Evolutionary conservation across 495 filamentous ascomycete species (phyloP).

Genomic region (Tricharina praecox): DNA sequence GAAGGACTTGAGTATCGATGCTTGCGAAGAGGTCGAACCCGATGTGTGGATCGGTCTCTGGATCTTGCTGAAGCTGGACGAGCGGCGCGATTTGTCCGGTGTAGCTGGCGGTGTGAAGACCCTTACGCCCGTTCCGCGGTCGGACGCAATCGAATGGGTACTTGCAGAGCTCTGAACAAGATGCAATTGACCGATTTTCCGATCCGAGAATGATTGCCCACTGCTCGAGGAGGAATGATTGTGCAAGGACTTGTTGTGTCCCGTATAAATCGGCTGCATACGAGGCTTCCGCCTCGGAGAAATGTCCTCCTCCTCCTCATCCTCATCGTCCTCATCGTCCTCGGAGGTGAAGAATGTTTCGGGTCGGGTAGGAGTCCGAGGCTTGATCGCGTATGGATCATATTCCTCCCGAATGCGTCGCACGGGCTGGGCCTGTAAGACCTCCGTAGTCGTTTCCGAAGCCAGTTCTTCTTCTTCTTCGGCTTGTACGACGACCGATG

Average conservation of each 20-base stretch:
- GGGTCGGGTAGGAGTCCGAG: not conserved
- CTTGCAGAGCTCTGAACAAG: conserved; percentile 20
- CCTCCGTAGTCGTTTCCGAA: no score
- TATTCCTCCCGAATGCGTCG: not conserved
- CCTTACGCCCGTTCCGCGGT: conserved; percentile 14
- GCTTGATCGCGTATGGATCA: not conserved
- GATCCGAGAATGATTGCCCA: conserved; percentile 23
- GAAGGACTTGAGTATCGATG: conserved; percentile 37
- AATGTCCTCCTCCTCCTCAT: not conserved
- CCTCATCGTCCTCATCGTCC: no score
- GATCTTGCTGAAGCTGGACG: conserved; percentile 28
- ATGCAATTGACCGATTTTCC: conserved; percentile 24
- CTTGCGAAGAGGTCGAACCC: conserved; percentile 36
- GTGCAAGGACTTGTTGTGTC: no score
- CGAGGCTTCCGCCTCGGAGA: not conserved
- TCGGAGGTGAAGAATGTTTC: not conserved
- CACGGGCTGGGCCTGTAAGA: not conserved
- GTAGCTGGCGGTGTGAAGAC: conserved; percentile 22
- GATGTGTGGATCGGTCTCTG: conserved; percentile 38
- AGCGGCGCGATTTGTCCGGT: conserved; percentile 23
- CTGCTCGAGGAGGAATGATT: conserved; percentile 18
- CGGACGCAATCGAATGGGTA: conserved; percentile 16
- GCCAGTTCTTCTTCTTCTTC: no score
- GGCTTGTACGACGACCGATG: no score
- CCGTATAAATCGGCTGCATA: no score